Base-by-base conservation (phyloP, 192 early-diverging fungal genomes). In the Coemansia reversa region DNA sequence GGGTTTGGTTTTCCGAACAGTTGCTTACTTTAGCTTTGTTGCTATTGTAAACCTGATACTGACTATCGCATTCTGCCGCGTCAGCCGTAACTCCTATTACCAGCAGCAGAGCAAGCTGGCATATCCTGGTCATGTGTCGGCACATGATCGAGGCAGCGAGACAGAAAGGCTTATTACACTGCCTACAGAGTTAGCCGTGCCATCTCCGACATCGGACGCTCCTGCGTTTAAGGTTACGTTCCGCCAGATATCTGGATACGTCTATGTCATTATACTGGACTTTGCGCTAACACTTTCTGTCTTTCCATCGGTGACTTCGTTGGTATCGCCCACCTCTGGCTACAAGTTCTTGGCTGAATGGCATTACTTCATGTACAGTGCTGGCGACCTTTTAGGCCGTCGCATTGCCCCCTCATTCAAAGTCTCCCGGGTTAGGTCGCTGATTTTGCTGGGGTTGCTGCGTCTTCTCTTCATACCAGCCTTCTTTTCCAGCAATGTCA, bases 351-450 rank as follows among this genome's bases (percentile, higher is more conserved):
- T 69, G 65, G 72, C 73, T 27, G 81, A 69, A 54, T 83, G 60
- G 84, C 90, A 91, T 52, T 93, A 92, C 60, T 74, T 93, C 57
- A 54, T 84, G 11, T 92, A 82, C 60, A 91, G 89, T 69, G 16
- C 87, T 29, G 90, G 88, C 51, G 92, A 93, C 62, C 91, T 87
- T 84, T 20, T 86, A 6, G 91, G 91, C 30, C 79, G 86, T 23
- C 70, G 55, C 53, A 76, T 51, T 33, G 88, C 52, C 39, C 86
- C 47, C 45, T 69, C 63, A 53, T 61, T 72, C 57, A 65, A 49
- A 5, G 57, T 69, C n/a, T 55, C 57, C 16, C 56, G 67, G 11
- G 67, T 62, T 0, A 57, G 69, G 20, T 65, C 81, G 24, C 78
- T 85, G 7, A 50, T 84, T 22, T 19, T 69, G 0, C 60, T 83